These are phyloP conservation scores for Aschersonia sp. DNA, from an alignment of 2,329 filamentous ascomycete species.

Conservation along the genomic window DNA sequence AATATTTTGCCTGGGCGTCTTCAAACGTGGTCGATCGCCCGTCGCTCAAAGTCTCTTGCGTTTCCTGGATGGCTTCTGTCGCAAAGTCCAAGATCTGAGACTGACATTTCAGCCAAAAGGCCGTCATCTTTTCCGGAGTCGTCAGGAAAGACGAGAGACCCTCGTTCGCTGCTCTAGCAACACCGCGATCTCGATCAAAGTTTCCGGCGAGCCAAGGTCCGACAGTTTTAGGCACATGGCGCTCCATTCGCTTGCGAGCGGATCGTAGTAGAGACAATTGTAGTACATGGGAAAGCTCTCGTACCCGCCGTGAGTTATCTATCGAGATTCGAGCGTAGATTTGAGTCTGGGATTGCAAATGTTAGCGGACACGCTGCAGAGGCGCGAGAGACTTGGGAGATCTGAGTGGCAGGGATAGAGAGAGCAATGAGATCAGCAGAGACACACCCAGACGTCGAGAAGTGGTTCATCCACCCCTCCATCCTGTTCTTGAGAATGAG, in stretches of 20 bases:
- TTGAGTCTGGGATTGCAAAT: constrained; percentile 44
- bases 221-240: constrained; percentile 60
- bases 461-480: constrained; percentile 64
- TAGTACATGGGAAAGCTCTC: constrained; percentile 68
- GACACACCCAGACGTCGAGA: constrained; percentile 70
- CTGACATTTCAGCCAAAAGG: constrained; percentile 74
- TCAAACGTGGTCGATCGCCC: constrained; percentile 72
- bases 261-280: constrained; percentile 50
- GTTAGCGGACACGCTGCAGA: neutral
- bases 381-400: neutral
- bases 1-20: constrained; percentile 76
- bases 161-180: constrained; percentile 62
- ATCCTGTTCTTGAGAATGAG: constrained; percentile 34
- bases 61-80: constrained; percentile 67
- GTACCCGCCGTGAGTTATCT: constrained; percentile 75
- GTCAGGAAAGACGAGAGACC: constrained; percentile 63
- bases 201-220: constrained; percentile 85
- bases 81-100: constrained; percentile 70
- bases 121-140: constrained; percentile 62
- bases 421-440: neutral
- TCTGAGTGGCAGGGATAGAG: neutral
- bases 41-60: constrained; percentile 70
- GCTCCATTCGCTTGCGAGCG: constrained; percentile 71
- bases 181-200: constrained; percentile 71
- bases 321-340: constrained; percentile 83